phyloP scores from a whole-genome alignment of 2,329 filamentous ascomycete genomes.

The Furcasterigmium sp. region DNA sequence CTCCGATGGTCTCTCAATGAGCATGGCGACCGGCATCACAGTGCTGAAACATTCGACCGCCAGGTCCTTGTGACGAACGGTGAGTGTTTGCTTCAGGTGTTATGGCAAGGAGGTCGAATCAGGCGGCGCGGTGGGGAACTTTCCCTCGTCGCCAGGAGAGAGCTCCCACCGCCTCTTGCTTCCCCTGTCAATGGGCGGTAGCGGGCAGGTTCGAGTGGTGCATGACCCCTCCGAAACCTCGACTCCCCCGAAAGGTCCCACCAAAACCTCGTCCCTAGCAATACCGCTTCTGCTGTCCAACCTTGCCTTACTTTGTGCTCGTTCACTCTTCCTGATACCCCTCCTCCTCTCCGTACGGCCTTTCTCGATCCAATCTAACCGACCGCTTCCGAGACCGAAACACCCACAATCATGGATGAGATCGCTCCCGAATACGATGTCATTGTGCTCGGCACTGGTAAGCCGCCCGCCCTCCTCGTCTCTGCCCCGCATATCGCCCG shows the following conservation, averaged over 20 bases:
- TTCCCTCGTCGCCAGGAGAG: too few species aligned
- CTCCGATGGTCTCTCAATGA: too few species aligned
- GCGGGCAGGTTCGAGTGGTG: too few species aligned
- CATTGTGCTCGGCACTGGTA: conserved; percentile 96
- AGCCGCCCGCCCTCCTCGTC: conserved; percentile 18
- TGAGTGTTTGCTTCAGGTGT: too few species aligned
- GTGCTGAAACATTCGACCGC: too few species aligned
- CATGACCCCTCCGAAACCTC: conserved; percentile 8
- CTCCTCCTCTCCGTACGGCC: conserved; percentile 20
- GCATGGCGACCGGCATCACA: too few species aligned
- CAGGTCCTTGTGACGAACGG: too few species aligned
- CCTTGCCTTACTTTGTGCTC: conserved; percentile 1
- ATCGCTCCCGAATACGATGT: conserved; percentile 98
- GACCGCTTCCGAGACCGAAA: conserved; percentile 1
- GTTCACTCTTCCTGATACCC: conserved; percentile 16
- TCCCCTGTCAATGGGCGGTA: too few species aligned
- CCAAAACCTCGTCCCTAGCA: conserved; percentile 5
- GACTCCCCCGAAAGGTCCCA: conserved; percentile 3
- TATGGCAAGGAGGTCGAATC: too few species aligned
- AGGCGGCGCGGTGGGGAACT: conserved; percentile 5
- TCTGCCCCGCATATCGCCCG: conserved; percentile 18
- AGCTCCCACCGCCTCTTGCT: conserved; percentile 5
- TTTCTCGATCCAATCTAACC: conserved; percentile 9
- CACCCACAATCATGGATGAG: conserved; percentile 73
- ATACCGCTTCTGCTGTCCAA: conserved; percentile 4